Conservation (phyloP, 2,329 filamentous ascomycete genomes). For the Meredithiella fracta region DNA sequence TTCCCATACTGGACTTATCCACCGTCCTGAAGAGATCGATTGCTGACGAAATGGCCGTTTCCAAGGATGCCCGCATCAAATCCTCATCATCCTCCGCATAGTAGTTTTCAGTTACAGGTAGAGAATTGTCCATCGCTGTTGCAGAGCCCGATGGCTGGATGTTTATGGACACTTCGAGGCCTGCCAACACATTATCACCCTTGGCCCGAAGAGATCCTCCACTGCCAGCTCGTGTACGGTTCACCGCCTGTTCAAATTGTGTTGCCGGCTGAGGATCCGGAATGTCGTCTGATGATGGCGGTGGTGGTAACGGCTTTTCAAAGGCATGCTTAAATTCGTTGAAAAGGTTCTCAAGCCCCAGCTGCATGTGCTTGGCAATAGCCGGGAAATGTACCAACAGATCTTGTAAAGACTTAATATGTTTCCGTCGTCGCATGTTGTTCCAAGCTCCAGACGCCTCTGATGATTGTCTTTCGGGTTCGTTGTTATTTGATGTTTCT, state of each 20-base stretch:
- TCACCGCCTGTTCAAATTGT: conserved; percentile 38
- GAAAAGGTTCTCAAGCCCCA: conserved; percentile 75
- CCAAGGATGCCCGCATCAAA: conserved; percentile 70
- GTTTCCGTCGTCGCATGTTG: conserved; percentile 55
- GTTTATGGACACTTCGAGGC: neutral
- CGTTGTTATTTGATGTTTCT: conserved; percentile 20
- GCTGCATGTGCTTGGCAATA: conserved; percentile 92
- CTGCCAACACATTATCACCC: neutral
- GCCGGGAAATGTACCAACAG: conserved; percentile 82
- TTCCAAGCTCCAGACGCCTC: conserved; percentile 18
- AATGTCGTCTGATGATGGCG: conserved; percentile 19
- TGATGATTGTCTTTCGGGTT: conserved; percentile 1
- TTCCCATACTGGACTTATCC: conserved; percentile 85
- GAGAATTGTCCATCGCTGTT: conserved; percentile 19
- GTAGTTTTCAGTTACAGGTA: conserved; percentile 43
- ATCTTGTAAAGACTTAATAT: conserved; percentile 80
- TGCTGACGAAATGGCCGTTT: conserved; percentile 80
- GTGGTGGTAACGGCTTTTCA: conserved; percentile 63
- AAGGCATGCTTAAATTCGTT: conserved; percentile 76
- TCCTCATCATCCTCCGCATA: conserved; percentile 84
- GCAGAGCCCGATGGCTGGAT: neutral
- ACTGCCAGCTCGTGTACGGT: conserved; percentile 34
- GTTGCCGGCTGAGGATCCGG: conserved; percentile 42
- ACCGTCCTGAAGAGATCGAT: conserved; percentile 94
- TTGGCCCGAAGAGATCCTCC: conserved; percentile 5